Base-by-base conservation (phyloP, 805 yeast species). In the Lachancea cidri region DNA sequence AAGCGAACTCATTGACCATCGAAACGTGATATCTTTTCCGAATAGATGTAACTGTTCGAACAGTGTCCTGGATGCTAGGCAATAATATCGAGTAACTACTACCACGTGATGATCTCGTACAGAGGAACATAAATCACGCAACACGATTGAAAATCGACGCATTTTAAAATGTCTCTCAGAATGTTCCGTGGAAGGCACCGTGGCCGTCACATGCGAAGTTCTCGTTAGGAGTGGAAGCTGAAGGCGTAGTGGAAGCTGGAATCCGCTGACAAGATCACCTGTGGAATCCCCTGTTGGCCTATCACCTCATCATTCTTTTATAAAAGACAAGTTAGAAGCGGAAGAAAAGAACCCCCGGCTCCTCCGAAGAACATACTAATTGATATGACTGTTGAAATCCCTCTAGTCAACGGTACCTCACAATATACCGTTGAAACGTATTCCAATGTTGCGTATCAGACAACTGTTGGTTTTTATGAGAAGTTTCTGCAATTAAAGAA, bases 391-490 rank as follows among this genome's bases (percentile, higher is more conserved):
- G 54, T 41, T 35, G 48, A 46, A 35, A 42, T 49, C 33, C 62
- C 62, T 14, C 40, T 55, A 29, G 72, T 79, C 46, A 79, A 78
- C 58, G 83, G 82, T 37, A 68, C 77, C 24, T 70, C 84, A 27
- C 69, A 70, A 52, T 65, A 74, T 42, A 65, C 71, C 25, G 64
- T 77, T 36, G 68, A 69, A 44, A 85, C 88, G 18, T 70, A 76
- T 30, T 73, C 71, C 42, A 55, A 61, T 17, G 58, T 54, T 6
- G 57, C 75, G 32, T 76, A 70, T 49, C 51, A 66, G 29, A 58
- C 70, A 25, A 67, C 86, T 13, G 59, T 76, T 32, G 58, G 62
- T 25, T 86, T 85, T 64, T 86, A 85, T 37, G 37, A 50, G 30
- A 49, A 48, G 36, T 48, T 55, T 30, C 41, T 57, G 43, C 51